Evolutionary conservation across 306 rosid genomes (phyloP), one percentile per base, ranked within the genome.

Genomic region (Betula pendula): DNA sequence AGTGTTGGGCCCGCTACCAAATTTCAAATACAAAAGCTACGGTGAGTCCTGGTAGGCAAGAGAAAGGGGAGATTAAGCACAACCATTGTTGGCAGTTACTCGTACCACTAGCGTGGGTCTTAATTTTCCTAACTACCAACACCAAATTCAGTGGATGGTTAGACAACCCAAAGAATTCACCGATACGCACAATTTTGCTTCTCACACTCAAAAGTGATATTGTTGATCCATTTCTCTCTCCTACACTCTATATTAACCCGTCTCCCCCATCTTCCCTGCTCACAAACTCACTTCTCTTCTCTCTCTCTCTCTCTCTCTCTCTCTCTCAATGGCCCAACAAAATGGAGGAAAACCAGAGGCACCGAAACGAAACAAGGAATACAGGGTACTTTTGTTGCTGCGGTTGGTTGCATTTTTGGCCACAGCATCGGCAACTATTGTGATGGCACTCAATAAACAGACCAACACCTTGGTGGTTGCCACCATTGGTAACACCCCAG

Each of bases 361-460:
- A 78, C 74, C 51, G 22, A 84, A 75, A 52, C 68, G 69, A 3
- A 13, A 5, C 4, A 75, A 76, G 69, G 83, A 79, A 6, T 78
- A 82, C 24, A 78, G 88, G 90, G 77, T 80, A 31, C 71, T 88
- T 79, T 58, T 92, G 78, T 70, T 82, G 58, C 82, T 92, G 9
- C 83, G 99, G 70, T 45, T 89, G 49, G 74, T 84, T 68, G 89
- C 96, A 38, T 81, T 90, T 68, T 50, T 87, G 3, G 97, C 94
- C 68, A 95, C 93, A 16, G 85, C 88, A 42, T 71, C 94, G 5
- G 99, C 97, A 49, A 87, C 97, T 43, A 8, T 92, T 76, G 88
- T 92, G 7, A 95, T 95, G 99, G 94, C 91, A 31, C 56, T 84
- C n/a, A 95, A 91, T 68, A 90, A 88, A 70, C 82, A 95, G 78